These are phyloP conservation scores for Dictyostelium capitatum DNA, from an alignment of 78 protist genomes.

Conservation along the genomic window DNA sequence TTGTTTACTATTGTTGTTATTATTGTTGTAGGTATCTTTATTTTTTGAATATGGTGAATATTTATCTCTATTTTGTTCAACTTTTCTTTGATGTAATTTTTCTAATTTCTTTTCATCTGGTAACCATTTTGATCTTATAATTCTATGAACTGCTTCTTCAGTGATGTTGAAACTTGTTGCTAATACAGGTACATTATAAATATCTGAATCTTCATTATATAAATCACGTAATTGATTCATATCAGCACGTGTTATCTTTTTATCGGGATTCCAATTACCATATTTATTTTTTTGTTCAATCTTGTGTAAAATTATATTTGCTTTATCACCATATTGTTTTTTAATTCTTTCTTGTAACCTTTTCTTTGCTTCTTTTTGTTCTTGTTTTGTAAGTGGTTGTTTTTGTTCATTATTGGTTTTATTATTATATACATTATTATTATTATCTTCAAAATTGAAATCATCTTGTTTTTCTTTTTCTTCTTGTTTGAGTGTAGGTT, in stretches of 20 bases:
- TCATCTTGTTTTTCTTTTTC: background rate
- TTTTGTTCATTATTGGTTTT: background rate
- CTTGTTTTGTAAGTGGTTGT: background rate
- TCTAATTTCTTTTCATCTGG: conserved; percentile 24
- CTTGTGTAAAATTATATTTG: conserved; percentile 18
- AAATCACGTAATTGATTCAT: conserved; percentile 28
- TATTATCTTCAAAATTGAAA: background rate
- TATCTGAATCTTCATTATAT: conserved; percentile 20
- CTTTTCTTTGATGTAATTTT: conserved; percentile 7
- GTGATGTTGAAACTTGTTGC: background rate
- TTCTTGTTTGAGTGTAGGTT: background rate
- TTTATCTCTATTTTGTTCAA: background rate
- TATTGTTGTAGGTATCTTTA: conserved; percentile 1
- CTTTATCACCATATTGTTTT: conserved; percentile 43
- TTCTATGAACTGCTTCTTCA: conserved; percentile 22
- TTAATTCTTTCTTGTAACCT: conserved; percentile 10
- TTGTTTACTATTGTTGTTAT: background rate
- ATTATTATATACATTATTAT: background rate
- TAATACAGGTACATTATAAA: background rate
- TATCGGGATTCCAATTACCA: conserved; percentile 56
- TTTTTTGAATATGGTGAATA: conserved; percentile 12
- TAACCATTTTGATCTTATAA: conserved; percentile 23
- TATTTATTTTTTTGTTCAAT: background rate
- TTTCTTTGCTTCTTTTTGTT: conserved; percentile 17
- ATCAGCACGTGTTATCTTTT: conserved; percentile 3